These are phyloP conservation scores for Pichia sporocuriosa DNA, from an alignment of 805 yeast species.

Conservation along the genomic window DNA sequence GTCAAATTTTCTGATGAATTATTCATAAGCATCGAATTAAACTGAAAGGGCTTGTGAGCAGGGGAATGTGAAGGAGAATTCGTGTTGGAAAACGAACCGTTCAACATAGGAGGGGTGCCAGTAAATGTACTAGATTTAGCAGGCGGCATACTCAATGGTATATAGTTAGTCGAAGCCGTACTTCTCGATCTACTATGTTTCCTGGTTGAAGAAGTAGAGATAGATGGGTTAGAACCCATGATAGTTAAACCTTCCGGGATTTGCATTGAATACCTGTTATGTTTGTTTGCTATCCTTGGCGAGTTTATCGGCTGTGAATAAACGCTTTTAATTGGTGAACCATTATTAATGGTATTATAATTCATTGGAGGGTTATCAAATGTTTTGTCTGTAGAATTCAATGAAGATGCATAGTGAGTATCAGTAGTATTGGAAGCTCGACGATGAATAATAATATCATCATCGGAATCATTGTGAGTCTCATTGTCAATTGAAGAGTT, in stretches of 20 bases:
- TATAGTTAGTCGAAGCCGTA: slow-evolving; percentile 18
- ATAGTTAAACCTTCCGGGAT: too few relatives aligned
- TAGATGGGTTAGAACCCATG: too few relatives aligned
- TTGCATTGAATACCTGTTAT: slow-evolving; percentile 17
- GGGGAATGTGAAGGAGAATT: slow-evolving; percentile 13
- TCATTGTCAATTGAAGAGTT: background rate
- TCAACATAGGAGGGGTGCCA: slow-evolving; percentile 15
- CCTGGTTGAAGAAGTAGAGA: slow-evolving; percentile 15
- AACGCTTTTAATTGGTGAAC: too few relatives aligned
- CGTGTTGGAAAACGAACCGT: slow-evolving; percentile 22
- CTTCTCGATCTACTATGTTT: slow-evolving; percentile 15
- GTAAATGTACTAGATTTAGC: slow-evolving; percentile 20
- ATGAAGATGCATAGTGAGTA: background rate
- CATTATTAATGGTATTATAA: background rate
- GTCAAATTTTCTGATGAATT: slow-evolving; percentile 12
- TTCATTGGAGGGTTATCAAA: background rate
- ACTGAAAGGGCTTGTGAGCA: slow-evolving; percentile 53
- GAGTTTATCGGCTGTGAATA: too few relatives aligned
- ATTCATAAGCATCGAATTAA: slow-evolving; percentile 43
- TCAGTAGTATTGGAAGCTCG: too few relatives aligned
- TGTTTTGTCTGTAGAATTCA: slow-evolving; percentile 1
- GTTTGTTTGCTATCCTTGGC: background rate
- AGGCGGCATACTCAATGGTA: slow-evolving; percentile 18
- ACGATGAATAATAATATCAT: background rate
- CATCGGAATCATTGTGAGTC: background rate